phyloP scores from a whole-genome alignment of 208 protist genomes.

The Wallacemonas sp. region DNA sequence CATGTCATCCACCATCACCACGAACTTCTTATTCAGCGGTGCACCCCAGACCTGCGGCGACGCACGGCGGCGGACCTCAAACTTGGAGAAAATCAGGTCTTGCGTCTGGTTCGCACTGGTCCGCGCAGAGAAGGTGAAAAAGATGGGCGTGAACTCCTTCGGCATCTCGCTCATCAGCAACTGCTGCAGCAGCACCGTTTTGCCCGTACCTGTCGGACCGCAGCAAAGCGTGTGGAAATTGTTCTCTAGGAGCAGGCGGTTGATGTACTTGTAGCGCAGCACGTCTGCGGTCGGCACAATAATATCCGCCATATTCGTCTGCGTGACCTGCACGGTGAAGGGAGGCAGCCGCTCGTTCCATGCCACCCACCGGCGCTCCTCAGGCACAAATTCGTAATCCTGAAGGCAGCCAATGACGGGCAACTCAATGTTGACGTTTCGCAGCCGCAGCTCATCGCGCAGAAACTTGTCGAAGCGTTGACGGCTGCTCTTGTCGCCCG shows the following conservation, averaged over 20 bases:
- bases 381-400: conserved; percentile 94
- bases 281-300: conserved; percentile 98
- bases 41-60: conserved; percentile 96
- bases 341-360: conserved; percentile 93
- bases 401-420: conserved; percentile 94
- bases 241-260: conserved; percentile 89
- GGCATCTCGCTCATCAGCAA: conserved; percentile 94
- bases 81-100: conserved; percentile 97
- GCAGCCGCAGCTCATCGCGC: conserved; percentile 71
- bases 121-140: conserved; percentile 97
- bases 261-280: conserved; percentile 95
- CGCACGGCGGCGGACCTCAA: conserved; percentile 95
- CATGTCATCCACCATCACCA: conserved; percentile 98
- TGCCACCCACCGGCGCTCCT: conserved; percentile 88
- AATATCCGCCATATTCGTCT: conserved; percentile 94
- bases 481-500: conserved; percentile 89
- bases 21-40: conserved; percentile 95
- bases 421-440: conserved; percentile 71
- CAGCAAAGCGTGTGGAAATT: conserved; percentile 94
- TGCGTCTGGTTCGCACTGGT: conserved; percentile 97
- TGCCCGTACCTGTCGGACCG: conserved; percentile 98
- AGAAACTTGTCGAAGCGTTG: conserved; percentile 95
- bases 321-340: conserved; percentile 85
- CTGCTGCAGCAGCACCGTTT: conserved; percentile 95
- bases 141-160: conserved; percentile 94